A percentile compares a stretch with the other conserved stretches of the same genome.
Evolutionary conservation across 2,329 filamentous ascomycete genomes (phyloP).

Genomic region (Monilinia polystroma): DNA sequence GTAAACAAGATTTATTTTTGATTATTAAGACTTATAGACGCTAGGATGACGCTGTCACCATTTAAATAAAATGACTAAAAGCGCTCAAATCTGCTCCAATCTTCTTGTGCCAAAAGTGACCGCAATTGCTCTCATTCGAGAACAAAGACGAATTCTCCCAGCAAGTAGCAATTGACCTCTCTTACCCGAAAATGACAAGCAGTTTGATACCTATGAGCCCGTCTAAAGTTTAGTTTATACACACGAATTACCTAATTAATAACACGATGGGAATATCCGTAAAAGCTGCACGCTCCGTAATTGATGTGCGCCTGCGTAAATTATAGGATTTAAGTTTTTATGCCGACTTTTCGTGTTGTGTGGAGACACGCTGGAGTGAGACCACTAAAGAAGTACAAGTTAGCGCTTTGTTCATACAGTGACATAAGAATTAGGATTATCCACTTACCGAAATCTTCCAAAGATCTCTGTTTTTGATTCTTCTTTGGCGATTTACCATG

Average conservation of each 20-base stretch:
- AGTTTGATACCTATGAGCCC: constrained; percentile 19
- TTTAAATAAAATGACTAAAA: constrained; percentile 22
- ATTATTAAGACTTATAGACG: constrained; percentile 23
- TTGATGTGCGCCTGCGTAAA: constrained; percentile 20
- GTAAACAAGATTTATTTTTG: constrained; percentile 12
- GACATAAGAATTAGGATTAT: constrained; percentile 17
- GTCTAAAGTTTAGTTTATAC: constrained; percentile 22
- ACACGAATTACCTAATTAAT: constrained; percentile 22
- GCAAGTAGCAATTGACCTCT: constrained; percentile 21
- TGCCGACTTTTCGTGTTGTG: constrained; percentile 84
- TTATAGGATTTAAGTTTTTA: constrained; percentile 45
- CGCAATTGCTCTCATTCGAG: constrained; percentile 2
- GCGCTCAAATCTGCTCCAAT: constrained; percentile 22
- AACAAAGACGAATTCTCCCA: constrained; percentile 9
- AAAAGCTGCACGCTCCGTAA: constrained; percentile 18
- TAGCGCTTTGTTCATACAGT: constrained; percentile 44
- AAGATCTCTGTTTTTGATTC: constrained; percentile 76
- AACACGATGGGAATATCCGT: constrained; percentile 21
- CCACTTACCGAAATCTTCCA: constrained; percentile 84
- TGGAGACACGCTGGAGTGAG: constrained; percentile 84
- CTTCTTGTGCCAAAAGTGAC: constrained; percentile 20
- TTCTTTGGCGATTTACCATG: constrained; percentile 83
- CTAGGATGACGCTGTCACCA: constrained; percentile 21
- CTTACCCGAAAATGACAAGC: constrained; percentile 21
- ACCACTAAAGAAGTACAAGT: constrained; percentile 61